Percentiles rank a stretch among this genome's conserved stretches.
These are phyloP conservation scores for Trichosporon faecale DNA, from an alignment of 1,284 basidiomycete species.

Conservation along the genomic window DNA sequence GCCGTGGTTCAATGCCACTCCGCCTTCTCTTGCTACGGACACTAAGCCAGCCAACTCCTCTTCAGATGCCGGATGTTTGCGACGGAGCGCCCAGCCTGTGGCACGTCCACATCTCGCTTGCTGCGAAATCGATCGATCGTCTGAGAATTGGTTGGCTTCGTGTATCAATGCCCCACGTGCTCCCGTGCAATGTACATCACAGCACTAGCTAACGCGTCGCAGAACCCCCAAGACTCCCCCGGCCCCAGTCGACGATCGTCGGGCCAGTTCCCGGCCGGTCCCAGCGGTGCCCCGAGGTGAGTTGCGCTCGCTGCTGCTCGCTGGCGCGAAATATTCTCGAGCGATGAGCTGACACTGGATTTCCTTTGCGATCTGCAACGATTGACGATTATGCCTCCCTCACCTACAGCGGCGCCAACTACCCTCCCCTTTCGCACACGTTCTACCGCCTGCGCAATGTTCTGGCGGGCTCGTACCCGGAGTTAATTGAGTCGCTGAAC, in stretches of 20 bases:
- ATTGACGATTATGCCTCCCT: conserved; percentile 15
- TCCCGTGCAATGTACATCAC: neutral
- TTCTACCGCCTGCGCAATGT: conserved; percentile 75
- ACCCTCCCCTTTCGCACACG: conserved; percentile 71
- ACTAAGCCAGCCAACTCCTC: neutral
- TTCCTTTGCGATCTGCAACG: neutral
- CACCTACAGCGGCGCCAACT: conserved; percentile 41
- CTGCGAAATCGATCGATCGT: neutral
- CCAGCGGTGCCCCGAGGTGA: neutral
- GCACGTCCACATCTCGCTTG: neutral
- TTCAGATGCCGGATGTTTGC: neutral
- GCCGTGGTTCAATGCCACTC: neutral
- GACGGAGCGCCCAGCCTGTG: neutral
- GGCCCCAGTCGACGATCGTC: conserved; percentile 11
- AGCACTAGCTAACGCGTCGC: neutral
- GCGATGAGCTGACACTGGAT: neutral
- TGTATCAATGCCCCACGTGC: neutral
- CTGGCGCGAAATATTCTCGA: neutral
- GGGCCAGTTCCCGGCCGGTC: neutral
- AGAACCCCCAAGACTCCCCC: conserved; percentile 8
- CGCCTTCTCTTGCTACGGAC: neutral
- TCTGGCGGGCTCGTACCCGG: conserved; percentile 77
- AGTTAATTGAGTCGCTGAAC: conserved; percentile 85
- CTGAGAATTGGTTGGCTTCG: neutral
- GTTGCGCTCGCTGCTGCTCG: neutral